Evolutionary conservation across 2,329 filamentous ascomycete genomes (phyloP), one percentile per base, ranked within the genome.

Genomic region (Calonectria pseudoturangicola): DNA sequence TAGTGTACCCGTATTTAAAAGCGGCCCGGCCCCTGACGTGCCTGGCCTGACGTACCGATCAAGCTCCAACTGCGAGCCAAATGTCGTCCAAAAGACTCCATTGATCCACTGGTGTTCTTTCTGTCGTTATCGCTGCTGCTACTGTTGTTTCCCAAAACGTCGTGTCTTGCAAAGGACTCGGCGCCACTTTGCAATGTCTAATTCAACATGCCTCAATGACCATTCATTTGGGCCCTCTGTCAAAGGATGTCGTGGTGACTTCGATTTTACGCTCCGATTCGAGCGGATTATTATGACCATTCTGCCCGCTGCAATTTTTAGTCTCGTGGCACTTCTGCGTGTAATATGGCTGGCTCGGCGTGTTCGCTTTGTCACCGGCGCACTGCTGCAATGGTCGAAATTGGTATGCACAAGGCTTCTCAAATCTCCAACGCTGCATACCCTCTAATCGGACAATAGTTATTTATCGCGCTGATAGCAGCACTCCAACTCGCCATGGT

Each of bases 211-310:
- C 63, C 73, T 71, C 58, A 80, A 81, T 76, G 84, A 86, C 74
- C 66, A 78, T 62, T 71, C 80, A 18, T 81, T 88, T n/a, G 86
- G 86, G 4, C 86, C 86, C 0, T 71, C 76, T n/a, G 83, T 88
- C 39, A 68, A 76, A 12, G 85, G 84, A 28, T 88, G 86, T 67
- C 84, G 86, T 13, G 82, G 79, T 72, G 82, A 86, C 68, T 88
- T 88, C 71, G 86, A 88, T 74, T 87, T 87, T 56, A 88, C 86
- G 12, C 76, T 88, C 64, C 81, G 79, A 21, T 88, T 88, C 66
- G 86, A 88, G 75, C 81, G 84, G 58, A 76, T 86, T 3, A 81
- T 87, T 54, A 83, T 88, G 45, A 82, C 83, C 4, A 78, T 87
- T 13, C 69, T 85, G 1, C 86, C 87, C 0, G 76, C 83, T 0